Evolutionary conservation across 1,139 yeast genomes (phyloP).

Genomic region (Trichomonascaceae sp.): DNA sequence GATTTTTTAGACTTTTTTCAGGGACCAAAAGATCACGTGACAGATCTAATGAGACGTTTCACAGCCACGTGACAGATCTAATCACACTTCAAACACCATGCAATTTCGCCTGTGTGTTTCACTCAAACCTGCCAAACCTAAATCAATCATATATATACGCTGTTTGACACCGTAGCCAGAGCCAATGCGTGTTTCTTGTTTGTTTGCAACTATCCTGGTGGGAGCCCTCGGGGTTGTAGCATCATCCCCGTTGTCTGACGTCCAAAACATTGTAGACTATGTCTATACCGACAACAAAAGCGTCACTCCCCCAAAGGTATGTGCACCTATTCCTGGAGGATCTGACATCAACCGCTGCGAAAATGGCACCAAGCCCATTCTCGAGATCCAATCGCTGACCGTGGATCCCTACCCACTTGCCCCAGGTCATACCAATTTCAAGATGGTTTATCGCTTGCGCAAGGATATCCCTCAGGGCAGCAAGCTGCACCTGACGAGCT

Average conservation of each 20-base stretch:
- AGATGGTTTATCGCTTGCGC: constrained; percentile 12
- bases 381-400: constrained; percentile 12
- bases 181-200: too few relatives aligned
- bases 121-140: too few relatives aligned
- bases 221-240: too few relatives aligned
- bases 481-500: constrained; percentile 14
- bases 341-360: constrained; percentile 12
- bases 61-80: too few relatives aligned
- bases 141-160: too few relatives aligned
- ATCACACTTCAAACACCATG: too few relatives aligned
- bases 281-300: constrained; percentile 1
- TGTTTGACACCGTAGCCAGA: too few relatives aligned
- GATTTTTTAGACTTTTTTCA: neutral
- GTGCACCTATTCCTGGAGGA: constrained; percentile 8
- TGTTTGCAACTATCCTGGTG: too few relatives aligned
- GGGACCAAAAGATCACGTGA: too few relatives aligned
- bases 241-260: constrained; percentile 2
- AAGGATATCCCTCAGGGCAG: constrained; percentile 14
- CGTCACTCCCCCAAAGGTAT: constrained; percentile 7
- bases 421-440: constrained; percentile 18
- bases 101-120: too few relatives aligned
- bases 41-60: too few relatives aligned
- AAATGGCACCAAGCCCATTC: constrained; percentile 13
- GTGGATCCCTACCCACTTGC: constrained; percentile 17
- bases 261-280: constrained; percentile 2